Evolutionary conservation across 805 yeast genomes (phyloP).

Genomic region (Starmerella riodocensis): DNA sequence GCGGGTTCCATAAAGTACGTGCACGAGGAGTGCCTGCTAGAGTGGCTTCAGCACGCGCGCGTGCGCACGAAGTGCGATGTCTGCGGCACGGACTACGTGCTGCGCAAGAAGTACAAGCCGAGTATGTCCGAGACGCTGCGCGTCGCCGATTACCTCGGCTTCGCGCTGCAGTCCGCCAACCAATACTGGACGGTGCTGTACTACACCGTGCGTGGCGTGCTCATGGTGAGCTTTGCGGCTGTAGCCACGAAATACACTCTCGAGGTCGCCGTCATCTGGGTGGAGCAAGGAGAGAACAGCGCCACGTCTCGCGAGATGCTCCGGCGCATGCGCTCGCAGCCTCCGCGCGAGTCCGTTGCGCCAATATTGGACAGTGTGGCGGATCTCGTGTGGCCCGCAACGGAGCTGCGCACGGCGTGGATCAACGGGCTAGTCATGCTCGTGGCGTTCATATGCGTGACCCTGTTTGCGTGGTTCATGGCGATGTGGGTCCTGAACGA

Average conservation of each 20-base stretch:
- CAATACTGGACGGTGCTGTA: slow-evolving; percentile 9
- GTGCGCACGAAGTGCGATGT: slow-evolving; percentile 69
- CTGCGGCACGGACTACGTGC: slow-evolving; percentile 63
- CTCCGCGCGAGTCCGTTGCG: slow-evolving; percentile 19
- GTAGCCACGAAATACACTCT: slow-evolving; percentile 7
- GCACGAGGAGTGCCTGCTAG: slow-evolving; percentile 81
- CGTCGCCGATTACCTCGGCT: slow-evolving; percentile 25
- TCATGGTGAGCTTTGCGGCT: slow-evolving; percentile 16
- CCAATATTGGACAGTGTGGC: slow-evolving; percentile 17
- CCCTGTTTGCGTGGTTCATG: slow-evolving; percentile 10
- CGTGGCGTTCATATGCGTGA: not conserved
- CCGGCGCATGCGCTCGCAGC: slow-evolving; percentile 19
- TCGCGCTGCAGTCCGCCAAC: not conserved
- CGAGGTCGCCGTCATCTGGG: slow-evolving; percentile 2
- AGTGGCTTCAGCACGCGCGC: slow-evolving; percentile 67
- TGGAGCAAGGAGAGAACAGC: not conserved
- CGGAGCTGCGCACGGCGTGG: slow-evolving; percentile 7
- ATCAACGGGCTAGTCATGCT: slow-evolving; percentile 12
- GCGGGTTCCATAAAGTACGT: slow-evolving; percentile 85
- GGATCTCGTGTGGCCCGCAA: slow-evolving; percentile 7
- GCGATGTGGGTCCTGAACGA: slow-evolving; percentile 15
- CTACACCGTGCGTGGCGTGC: slow-evolving; percentile 12
- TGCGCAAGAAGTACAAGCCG: slow-evolving; percentile 50
- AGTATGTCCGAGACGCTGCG: slow-evolving; percentile 59
- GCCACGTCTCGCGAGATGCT: slow-evolving; percentile 13